Percentiles rank a stretch among this genome's conserved stretches.
Evolutionary conservation across 306 rosid genomes (phyloP).

Genomic region (Morella rubra): DNA sequence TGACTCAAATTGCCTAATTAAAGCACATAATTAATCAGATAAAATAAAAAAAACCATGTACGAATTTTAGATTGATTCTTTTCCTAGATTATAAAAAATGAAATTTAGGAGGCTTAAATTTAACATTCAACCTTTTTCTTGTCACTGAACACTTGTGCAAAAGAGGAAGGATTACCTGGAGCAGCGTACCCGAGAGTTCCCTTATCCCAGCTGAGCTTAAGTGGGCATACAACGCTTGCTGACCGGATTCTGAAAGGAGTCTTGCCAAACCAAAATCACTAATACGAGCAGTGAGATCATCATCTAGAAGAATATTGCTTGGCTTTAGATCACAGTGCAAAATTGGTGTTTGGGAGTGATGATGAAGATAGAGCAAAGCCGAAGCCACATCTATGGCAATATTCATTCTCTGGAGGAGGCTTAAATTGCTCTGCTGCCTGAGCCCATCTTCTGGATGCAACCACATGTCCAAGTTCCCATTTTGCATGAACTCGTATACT

Average conservation of each 20-base stretch:
- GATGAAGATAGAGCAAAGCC: slow-evolving; percentile 28
- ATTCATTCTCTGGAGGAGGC: slow-evolving; percentile 5
- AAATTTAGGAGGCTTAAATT: too few species aligned
- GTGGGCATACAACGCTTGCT: background rate
- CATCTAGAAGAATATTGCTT: slow-evolving; percentile 22
- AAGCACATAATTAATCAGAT: too few species aligned
- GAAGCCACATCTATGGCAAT: slow-evolving; percentile 26
- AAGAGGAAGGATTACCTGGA: background rate
- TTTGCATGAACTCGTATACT: slow-evolving; percentile 21
- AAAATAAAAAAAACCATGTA: too few species aligned
- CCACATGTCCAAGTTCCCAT: slow-evolving; percentile 24
- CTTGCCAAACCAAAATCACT: slow-evolving; percentile 23
- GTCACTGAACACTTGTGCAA: background rate
- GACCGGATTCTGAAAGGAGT: background rate
- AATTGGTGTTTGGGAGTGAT: slow-evolving; percentile 11
- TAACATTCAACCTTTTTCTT: too few species aligned
- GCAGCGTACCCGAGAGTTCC: slow-evolving; percentile 21
- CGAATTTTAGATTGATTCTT: too few species aligned
- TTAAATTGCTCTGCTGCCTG: background rate
- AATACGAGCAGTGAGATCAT: slow-evolving; percentile 11
- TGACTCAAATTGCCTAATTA: too few species aligned
- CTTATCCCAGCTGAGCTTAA: slow-evolving; percentile 1
- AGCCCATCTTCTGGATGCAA: slow-evolving; percentile 4
- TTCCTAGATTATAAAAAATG: too few species aligned
- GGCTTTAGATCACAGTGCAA: slow-evolving; percentile 31